Percentiles rank a stretch among this genome's conserved stretches.
Conservation (phyloP, 2,329 filamentous ascomycete species). For the Graphilbum ipis-grandicollis region DNA sequence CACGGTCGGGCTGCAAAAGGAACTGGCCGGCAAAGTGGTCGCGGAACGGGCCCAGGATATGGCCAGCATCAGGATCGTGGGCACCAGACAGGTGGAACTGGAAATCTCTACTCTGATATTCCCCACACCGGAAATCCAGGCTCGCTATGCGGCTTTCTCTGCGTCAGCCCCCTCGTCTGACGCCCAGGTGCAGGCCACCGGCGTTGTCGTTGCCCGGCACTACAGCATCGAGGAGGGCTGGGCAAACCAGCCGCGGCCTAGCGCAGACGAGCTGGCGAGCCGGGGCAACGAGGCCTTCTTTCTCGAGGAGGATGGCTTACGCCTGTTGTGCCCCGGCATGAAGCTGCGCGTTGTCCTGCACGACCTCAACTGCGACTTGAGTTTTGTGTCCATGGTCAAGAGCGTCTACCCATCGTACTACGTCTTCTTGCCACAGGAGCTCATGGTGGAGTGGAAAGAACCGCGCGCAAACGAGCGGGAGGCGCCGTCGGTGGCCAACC, state of each 20-base stretch:
- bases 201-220: constrained; percentile 24
- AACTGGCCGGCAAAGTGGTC: constrained; percentile 13
- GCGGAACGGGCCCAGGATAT: constrained; percentile 13
- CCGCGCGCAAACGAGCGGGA: constrained; percentile 28
- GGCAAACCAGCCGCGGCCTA: constrained; percentile 20
- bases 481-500: constrained; percentile 25
- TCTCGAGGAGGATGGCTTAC: constrained; percentile 41
- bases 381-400: constrained; percentile 43
- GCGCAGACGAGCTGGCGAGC: constrained; percentile 13
- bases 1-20: constrained; percentile 22
- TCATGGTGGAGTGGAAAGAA: constrained; percentile 50
- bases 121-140: constrained; percentile 21
- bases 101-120: constrained; percentile 38
- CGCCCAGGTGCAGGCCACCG: constrained; percentile 20
- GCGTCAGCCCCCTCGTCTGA: constrained; percentile 3
- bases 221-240: constrained; percentile 30
- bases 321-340: constrained; percentile 44
- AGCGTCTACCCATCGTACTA: constrained; percentile 45
- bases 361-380: constrained; percentile 39
- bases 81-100: constrained; percentile 36
- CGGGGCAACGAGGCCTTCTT: constrained; percentile 31
- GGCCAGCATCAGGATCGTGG: constrained; percentile 21
- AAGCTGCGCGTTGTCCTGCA: constrained; percentile 39
- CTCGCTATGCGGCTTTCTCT: constrained; percentile 24
- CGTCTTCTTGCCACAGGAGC: constrained; percentile 46